Percentiles rank a stretch among this genome's conserved stretches.
Conservation (phyloP, 306 rosid genomes). For the Lathyrus sativus region DNA sequence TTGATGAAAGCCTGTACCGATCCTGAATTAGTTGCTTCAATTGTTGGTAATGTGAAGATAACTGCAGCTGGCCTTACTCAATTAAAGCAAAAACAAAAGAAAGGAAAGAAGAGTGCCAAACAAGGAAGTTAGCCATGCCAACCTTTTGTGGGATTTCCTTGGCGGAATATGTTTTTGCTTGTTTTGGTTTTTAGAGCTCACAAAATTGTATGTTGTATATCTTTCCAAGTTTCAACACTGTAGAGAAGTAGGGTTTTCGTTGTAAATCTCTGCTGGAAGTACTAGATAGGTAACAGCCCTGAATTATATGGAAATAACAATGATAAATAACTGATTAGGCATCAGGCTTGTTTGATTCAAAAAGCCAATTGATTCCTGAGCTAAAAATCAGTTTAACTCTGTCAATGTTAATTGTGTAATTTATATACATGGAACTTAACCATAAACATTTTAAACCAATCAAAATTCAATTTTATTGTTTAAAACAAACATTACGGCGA, state of each 20-base stretch:
- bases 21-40: conserved; percentile 84
- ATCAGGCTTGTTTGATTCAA: neutral
- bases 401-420: too few species aligned
- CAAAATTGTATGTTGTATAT: conserved; percentile 35
- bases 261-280: conserved; percentile 8
- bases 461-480: too few species aligned
- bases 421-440: too few species aligned
- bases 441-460: too few species aligned
- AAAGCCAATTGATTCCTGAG: neutral
- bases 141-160: conserved; percentile 14
- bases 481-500: too few species aligned
- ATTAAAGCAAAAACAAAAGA: conserved; percentile 92
- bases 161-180: neutral
- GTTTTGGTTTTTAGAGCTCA: conserved; percentile 26
- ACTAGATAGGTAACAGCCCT: neutral
- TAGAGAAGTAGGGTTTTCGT: conserved; percentile 13
- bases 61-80: conserved; percentile 89
- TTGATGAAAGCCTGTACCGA: conserved; percentile 96
- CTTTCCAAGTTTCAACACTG: conserved; percentile 11
- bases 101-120: conserved; percentile 74
- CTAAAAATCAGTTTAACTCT: neutral
- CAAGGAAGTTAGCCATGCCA: conserved; percentile 33
- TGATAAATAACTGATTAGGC: neutral
- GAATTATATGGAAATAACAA: neutral
- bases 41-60: conserved; percentile 83